phyloP scores from a whole-genome alignment of 306 rosid species.

The Glycine latifolia region DNA sequence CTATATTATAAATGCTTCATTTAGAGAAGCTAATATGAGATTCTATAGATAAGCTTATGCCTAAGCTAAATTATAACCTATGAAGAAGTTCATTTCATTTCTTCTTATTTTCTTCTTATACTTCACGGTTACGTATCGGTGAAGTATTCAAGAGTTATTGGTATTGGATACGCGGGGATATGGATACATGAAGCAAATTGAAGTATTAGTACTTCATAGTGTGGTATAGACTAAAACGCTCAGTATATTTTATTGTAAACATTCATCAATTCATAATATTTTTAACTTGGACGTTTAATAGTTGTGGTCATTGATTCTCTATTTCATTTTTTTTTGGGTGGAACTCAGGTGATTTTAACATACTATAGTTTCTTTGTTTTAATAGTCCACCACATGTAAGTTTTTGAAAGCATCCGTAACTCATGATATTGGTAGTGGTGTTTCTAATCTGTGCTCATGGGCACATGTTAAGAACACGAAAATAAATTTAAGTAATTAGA shows the following conservation, averaged over 20 bases:
- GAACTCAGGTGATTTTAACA: background rate
- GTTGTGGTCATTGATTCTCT: constrained; percentile 11
- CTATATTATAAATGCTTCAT: too few species aligned
- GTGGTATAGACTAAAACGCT: constrained; percentile 21
- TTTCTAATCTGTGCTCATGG: background rate
- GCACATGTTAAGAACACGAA: background rate
- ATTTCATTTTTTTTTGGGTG: constrained; percentile 32
- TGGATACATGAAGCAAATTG: too few species aligned
- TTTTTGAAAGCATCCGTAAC: constrained; percentile 9
- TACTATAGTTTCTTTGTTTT: background rate
- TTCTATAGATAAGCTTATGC: too few species aligned
- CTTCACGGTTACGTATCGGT: too few species aligned
- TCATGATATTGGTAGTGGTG: background rate
- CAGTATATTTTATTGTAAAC: constrained; percentile 1
- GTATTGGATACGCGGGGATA: too few species aligned
- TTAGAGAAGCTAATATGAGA: too few species aligned
- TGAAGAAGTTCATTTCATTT: too few species aligned
- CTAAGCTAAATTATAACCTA: too few species aligned
- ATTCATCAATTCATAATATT: background rate
- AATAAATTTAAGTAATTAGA: background rate
- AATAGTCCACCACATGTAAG: background rate
- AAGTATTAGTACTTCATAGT: too few species aligned
- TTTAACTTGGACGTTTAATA: constrained; percentile 8
- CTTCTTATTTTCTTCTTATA: too few species aligned
- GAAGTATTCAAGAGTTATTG: too few species aligned